Conservation (phyloP, 352 stramenopile species). For the Thraustochytrium sp. region DNA sequence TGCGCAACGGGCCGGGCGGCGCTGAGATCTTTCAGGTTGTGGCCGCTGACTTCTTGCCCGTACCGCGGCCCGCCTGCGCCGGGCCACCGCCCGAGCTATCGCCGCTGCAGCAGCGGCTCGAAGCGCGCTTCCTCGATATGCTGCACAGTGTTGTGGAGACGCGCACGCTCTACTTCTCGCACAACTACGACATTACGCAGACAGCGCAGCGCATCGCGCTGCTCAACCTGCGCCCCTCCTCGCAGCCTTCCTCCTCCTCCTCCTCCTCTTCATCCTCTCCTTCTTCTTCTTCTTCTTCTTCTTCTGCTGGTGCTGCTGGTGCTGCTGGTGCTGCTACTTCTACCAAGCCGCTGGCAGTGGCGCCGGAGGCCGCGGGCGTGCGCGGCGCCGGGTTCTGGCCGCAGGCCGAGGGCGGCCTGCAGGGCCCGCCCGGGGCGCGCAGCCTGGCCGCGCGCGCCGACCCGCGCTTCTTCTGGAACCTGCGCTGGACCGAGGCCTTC, state of each 20-base stretch:
- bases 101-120: not conserved
- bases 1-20: not conserved
- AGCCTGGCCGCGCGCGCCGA: slow-evolving; percentile 62
- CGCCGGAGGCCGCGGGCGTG: too few species aligned
- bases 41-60: slow-evolving; percentile 15
- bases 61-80: not conserved
- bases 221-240: not conserved
- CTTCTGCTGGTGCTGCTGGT: too few species aligned
- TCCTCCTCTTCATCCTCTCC: too few species aligned
- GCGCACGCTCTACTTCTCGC: slow-evolving; percentile 61
- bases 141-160: slow-evolving; percentile 46
- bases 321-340: too few species aligned
- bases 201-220: slow-evolving; percentile 61
- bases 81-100: not conserved
- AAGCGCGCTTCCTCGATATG: slow-evolving; percentile 48
- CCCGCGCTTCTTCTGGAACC: slow-evolving; percentile 86
- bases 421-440: slow-evolving; percentile 49
- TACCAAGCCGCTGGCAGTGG: too few species aligned
- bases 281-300: too few species aligned
- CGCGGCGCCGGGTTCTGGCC: not conserved
- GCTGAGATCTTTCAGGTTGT: not conserved
- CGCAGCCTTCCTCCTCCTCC: too few species aligned
- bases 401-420: not conserved
- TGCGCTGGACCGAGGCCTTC: slow-evolving; percentile 54
- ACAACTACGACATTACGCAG: slow-evolving; percentile 69